Evolutionary conservation across 108 stramenopile species (phyloP).

Genomic region (Cyclostephanos invisitatus): DNA sequence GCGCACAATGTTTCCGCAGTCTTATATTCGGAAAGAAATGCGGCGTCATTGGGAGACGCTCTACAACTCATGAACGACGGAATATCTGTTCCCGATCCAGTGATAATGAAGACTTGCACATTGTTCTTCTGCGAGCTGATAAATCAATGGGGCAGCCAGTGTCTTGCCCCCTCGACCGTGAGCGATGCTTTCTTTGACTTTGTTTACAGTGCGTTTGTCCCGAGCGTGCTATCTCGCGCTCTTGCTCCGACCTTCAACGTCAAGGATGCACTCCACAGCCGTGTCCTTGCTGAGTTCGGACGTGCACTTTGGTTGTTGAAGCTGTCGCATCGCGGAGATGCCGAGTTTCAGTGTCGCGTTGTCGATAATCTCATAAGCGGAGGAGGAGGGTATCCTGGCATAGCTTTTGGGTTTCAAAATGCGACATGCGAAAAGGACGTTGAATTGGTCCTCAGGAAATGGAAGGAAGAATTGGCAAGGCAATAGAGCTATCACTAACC

Average conservation of each 20-base stretch:
- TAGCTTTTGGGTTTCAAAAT: conserved; percentile 25
- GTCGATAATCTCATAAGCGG: conserved; percentile 4
- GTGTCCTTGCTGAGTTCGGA: conserved; percentile 30
- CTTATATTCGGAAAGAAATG: conserved; percentile 55
- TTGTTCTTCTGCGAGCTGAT: conserved; percentile 61
- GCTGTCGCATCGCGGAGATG: conserved; percentile 21
- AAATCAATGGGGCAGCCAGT: conserved; percentile 48
- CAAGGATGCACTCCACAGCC: conserved; percentile 35
- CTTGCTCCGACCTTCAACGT: conserved; percentile 34
- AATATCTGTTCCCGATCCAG: conserved; percentile 52
- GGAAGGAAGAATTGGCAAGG: conserved; percentile 11
- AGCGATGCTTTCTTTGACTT: conserved; percentile 34
- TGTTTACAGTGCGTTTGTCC: conserved; percentile 28
- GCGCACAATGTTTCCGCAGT: conserved; percentile 50
- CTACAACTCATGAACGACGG: conserved; percentile 65
- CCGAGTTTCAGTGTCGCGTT: conserved; percentile 30
- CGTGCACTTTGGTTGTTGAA: conserved; percentile 24
- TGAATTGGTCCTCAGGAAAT: conserved; percentile 11
- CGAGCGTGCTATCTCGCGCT: conserved; percentile 24
- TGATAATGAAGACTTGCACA: conserved; percentile 69
- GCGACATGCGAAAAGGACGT: conserved; percentile 26
- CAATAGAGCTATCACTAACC: not conserved
- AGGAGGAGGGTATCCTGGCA: not conserved
- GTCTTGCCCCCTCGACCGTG: conserved; percentile 10
- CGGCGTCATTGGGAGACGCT: conserved; percentile 52